These are phyloP conservation scores for Protomyces gravidus DNA, from an alignment of 1,139 yeast species.

Conservation along the genomic window DNA sequence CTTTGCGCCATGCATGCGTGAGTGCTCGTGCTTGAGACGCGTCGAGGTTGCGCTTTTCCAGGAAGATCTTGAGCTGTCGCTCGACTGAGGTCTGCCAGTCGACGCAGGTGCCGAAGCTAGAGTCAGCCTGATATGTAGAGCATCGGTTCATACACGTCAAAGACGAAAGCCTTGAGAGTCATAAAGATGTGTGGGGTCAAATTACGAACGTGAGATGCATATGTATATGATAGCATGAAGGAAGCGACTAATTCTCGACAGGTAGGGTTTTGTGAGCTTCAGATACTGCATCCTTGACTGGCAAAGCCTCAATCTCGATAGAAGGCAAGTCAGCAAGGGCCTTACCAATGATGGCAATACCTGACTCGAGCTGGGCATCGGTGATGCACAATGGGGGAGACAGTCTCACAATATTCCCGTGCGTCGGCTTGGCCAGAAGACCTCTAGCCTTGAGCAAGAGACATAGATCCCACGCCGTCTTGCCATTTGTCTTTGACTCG, in stretches of 20 bases:
- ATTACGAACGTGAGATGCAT: too few relatives aligned
- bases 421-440: constrained; percentile 93
- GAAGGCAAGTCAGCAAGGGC: constrained; percentile 59
- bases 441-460: constrained; percentile 83
- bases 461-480: constrained; percentile 96
- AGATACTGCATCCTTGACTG: constrained; percentile 7
- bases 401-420: constrained; percentile 87
- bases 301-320: constrained; percentile 38
- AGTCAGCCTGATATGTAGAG: background rate
- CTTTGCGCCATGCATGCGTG: constrained; percentile 32
- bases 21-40: constrained; percentile 19
- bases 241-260: constrained; percentile 10
- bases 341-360: constrained; percentile 65
- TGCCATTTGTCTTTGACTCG: constrained; percentile 74
- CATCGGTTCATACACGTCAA: constrained; percentile 27
- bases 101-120: constrained; percentile 33
- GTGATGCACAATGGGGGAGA: constrained; percentile 94
- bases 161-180: constrained; percentile 31
- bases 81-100: constrained; percentile 34
- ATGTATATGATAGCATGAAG: too few relatives aligned
- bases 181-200: constrained; percentile 1
- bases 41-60: constrained; percentile 5
- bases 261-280: constrained; percentile 16
- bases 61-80: constrained; percentile 10
- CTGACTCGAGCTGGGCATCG: constrained; percentile 77